Conservation (phyloP, 352 stramenopile genomes). For the Pythium guiyangense region DNA sequence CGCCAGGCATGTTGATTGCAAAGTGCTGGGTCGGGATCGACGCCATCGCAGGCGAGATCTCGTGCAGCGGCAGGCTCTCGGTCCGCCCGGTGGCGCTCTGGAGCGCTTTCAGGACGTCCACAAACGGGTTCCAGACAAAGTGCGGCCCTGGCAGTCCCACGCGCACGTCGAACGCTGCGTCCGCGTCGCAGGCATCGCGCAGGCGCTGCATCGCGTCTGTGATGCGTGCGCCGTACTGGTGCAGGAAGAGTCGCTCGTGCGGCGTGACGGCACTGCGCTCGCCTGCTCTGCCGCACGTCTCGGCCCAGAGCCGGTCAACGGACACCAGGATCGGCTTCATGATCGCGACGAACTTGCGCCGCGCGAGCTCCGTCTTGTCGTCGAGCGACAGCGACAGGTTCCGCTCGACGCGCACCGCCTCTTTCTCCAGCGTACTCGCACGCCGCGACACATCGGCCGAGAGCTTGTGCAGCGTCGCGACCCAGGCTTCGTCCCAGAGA, state of each 20-base stretch:
- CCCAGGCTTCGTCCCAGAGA: constrained; percentile 84
- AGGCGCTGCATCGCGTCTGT: constrained; percentile 39
- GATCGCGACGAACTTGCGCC: constrained; percentile 74
- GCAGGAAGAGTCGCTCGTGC: constrained; percentile 71
- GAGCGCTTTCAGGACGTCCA: constrained; percentile 64
- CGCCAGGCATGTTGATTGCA: constrained; percentile 55
- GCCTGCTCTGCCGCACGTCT: constrained; percentile 44
- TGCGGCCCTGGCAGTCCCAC: constrained; percentile 11
- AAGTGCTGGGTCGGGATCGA: constrained; percentile 32
- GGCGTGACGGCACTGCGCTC: constrained; percentile 36
- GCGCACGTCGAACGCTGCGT: constrained; percentile 10
- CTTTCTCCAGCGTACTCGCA: constrained; percentile 69
- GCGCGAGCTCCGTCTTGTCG: constrained; percentile 63
- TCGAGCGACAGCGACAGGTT: constrained; percentile 54
- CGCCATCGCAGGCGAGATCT: constrained; percentile 67
- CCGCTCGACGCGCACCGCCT: constrained; percentile 60
- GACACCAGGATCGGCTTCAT: constrained; percentile 78
- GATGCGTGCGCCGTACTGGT: constrained; percentile 53
- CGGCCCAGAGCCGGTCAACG: constrained; percentile 53
- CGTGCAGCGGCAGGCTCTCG: constrained; percentile 52
- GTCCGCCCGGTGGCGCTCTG: constrained; percentile 30
- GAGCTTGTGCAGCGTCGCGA: constrained; percentile 65
- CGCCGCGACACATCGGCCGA: constrained; percentile 62
- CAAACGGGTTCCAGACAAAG: constrained; percentile 66
- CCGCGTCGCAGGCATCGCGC: constrained; percentile 31